These are phyloP conservation scores for Naganishia vishniacii DNA, from an alignment of 768 basidiomycete species.

Conservation along the genomic window DNA sequence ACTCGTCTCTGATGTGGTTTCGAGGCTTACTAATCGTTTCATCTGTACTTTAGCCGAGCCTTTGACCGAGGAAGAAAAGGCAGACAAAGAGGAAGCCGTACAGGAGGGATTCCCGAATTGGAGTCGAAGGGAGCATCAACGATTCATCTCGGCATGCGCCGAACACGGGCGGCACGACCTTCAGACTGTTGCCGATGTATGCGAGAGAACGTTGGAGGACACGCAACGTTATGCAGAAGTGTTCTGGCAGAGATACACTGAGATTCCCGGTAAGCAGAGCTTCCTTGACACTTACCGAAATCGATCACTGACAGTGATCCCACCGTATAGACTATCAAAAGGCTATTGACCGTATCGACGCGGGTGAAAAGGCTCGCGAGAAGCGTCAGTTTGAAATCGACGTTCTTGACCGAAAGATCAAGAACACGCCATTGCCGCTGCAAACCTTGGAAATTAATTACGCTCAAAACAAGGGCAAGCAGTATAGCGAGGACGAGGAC, in stretches of 20 bases:
- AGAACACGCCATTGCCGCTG: slow-evolving; percentile 80
- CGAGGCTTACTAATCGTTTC: slow-evolving; percentile 15
- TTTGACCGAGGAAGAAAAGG: slow-evolving; percentile 78
- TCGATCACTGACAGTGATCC: slow-evolving; percentile 61
- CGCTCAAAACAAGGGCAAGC: slow-evolving; percentile 86
- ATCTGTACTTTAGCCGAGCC: slow-evolving; percentile 63
- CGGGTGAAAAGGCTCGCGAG: slow-evolving; percentile 80
- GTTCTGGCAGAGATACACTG: slow-evolving; percentile 85
- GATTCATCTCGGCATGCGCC: slow-evolving; percentile 74
- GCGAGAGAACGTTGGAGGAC: slow-evolving; percentile 69
- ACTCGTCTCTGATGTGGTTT: neutral
- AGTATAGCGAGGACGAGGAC: slow-evolving; percentile 95
- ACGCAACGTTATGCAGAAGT: slow-evolving; percentile 71
- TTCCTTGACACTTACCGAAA: neutral
- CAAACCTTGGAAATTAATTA: slow-evolving; percentile 95
- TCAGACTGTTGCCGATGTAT: slow-evolving; percentile 65
- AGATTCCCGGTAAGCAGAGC: slow-evolving; percentile 62
- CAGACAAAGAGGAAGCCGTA: slow-evolving; percentile 70
- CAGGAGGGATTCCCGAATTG: slow-evolving; percentile 79
- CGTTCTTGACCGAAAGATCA: slow-evolving; percentile 75
- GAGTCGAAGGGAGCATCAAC: slow-evolving; percentile 89
- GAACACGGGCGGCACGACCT: slow-evolving; percentile 62
- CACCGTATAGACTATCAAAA: slow-evolving; percentile 8
- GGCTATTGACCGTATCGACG: slow-evolving; percentile 45
- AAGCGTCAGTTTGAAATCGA: slow-evolving; percentile 66